Percentiles rank a stretch among this genome's conserved stretches.
Conservation (phyloP, 2,329 filamentous ascomycete species). For the Fusarium irregulare region DNA sequence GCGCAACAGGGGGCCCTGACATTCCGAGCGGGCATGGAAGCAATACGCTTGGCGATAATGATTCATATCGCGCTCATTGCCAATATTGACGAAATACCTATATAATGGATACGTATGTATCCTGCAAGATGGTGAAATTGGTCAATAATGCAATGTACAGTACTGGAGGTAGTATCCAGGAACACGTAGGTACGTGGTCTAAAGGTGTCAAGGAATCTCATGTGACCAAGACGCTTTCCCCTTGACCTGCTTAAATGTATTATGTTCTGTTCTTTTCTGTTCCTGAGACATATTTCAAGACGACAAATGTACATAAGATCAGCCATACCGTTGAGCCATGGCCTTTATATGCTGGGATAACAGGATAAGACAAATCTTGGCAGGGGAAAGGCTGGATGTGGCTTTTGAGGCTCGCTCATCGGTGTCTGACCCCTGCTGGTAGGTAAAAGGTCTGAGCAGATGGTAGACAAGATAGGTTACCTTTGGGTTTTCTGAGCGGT, state of each 20-base stretch:
- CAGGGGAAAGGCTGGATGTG: conserved; percentile 29
- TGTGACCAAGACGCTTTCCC: neutral
- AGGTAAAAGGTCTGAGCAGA: neutral
- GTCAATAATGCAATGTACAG: neutral
- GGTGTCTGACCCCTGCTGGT: conserved; percentile 3
- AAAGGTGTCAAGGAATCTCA: neutral
- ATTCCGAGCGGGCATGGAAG: conserved; percentile 16
- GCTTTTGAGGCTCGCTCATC: conserved; percentile 18
- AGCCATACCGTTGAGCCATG: conserved; percentile 13
- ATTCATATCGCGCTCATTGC: neutral
- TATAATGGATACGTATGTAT: neutral
- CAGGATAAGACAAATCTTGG: conserved; percentile 23
- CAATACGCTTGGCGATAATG: conserved; percentile 11
- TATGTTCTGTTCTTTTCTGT: neutral
- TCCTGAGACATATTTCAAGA: conserved; percentile 7
- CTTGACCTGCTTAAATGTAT: neutral
- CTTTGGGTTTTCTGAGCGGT: neutral
- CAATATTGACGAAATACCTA: neutral
- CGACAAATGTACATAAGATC: conserved; percentile 18
- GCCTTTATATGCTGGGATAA: neutral
- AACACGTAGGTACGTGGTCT: neutral
- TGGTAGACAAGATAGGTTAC: neutral
- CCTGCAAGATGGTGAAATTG: neutral
- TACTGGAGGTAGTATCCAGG: neutral
- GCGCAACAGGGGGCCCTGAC: conserved; percentile 29